These are phyloP conservation scores for Apiospora rasikravindrae DNA, from an alignment of 2,329 filamentous ascomycete genomes.

Conservation along the genomic window DNA sequence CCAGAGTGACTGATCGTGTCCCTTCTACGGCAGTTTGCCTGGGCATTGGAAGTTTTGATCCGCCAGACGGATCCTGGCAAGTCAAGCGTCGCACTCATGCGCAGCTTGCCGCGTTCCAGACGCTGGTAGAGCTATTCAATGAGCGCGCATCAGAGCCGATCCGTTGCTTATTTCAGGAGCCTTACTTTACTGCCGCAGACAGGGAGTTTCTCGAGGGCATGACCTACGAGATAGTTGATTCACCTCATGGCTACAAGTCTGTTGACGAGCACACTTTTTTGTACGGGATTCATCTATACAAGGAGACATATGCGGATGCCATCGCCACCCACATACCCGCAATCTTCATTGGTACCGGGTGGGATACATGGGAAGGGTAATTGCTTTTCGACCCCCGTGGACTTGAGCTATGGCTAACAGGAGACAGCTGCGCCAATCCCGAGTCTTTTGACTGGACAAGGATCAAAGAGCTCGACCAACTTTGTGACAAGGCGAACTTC, in stretches of 20 bases:
- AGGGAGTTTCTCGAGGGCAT: constrained; percentile 58
- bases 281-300: constrained; percentile 67
- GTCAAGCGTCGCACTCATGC: constrained; percentile 52
- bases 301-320: constrained; percentile 56
- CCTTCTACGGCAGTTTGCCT: constrained; percentile 54
- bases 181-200: constrained; percentile 55
- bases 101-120: constrained; percentile 59
- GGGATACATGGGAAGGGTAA: constrained; percentile 57
- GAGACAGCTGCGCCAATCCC: constrained; percentile 21
- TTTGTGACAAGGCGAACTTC: constrained; percentile 40
- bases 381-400: constrained; percentile 26
- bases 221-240: constrained; percentile 56
- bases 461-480: constrained; percentile 41
- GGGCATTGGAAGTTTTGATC: constrained; percentile 61
- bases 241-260: constrained; percentile 57
- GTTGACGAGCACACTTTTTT: constrained; percentile 57
- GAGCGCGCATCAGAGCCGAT: constrained; percentile 39
- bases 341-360: constrained; percentile 63
- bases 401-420: not conserved
- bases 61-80: constrained; percentile 51
- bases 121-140: constrained; percentile 49
- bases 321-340: constrained; percentile 53
- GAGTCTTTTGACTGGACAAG: constrained; percentile 33
- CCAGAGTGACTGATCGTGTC: constrained; percentile 34
- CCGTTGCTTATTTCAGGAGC: constrained; percentile 59